Conservation (phyloP, 371 early-diverging fungal genomes). For the Chytridiales sp. region DNA sequence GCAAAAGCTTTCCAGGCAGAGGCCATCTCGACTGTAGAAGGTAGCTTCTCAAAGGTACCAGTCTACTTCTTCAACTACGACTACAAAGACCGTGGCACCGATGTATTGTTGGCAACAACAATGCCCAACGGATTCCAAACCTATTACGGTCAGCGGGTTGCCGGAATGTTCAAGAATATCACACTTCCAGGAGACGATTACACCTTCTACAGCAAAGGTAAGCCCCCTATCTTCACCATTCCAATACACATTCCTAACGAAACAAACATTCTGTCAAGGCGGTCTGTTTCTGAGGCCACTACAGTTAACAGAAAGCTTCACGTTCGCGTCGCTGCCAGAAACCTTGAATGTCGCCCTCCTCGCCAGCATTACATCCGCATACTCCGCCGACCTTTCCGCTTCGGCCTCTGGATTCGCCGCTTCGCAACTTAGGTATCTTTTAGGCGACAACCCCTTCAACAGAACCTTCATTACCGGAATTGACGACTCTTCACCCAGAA, state of each 20-base stretch:
- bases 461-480: background rate
- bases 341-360: background rate
- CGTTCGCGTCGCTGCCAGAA: background rate
- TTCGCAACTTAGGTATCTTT: background rate
- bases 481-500: background rate
- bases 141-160: background rate
- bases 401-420: background rate
- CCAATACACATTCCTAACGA: background rate
- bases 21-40: background rate
- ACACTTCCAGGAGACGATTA: background rate
- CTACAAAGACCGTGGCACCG: background rate
- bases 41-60: background rate
- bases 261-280: too few relatives aligned
- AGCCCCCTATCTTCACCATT: background rate
- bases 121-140: background rate
- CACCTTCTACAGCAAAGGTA: background rate
- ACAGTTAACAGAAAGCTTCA: too few relatives aligned
- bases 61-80: background rate
- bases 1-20: background rate
- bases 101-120: constrained; percentile 2
- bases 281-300: background rate
- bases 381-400: background rate
- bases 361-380: background rate
- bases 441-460: constrained; percentile 3
- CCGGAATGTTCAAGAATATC: background rate